Percentiles rank a stretch among this genome's conserved stretches.
These are phyloP conservation scores for Nissolia schottii DNA, from an alignment of 306 rosid genomes.

Conservation along the genomic window DNA sequence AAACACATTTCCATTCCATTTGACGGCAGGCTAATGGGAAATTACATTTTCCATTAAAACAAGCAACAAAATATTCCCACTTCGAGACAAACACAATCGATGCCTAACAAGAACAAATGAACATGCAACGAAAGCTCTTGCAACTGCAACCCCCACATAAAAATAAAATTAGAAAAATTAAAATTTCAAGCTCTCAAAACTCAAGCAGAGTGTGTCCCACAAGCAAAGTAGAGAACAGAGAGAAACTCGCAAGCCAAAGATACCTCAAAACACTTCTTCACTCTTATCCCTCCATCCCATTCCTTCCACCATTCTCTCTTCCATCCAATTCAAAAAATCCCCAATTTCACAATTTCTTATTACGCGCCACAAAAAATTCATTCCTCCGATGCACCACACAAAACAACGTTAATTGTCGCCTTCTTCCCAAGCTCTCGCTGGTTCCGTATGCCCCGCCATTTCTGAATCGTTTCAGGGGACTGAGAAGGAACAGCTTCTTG, in stretches of 20 bases:
- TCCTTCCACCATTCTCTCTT: too few species aligned
- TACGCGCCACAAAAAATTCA: not conserved
- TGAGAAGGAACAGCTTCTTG: slow-evolving; percentile 54
- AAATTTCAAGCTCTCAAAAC: not conserved
- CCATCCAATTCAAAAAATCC: not conserved
- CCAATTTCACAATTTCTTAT: not conserved
- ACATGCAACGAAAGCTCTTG: too few species aligned
- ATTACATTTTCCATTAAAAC: not conserved
- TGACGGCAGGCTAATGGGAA: too few species aligned
- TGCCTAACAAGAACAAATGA: too few species aligned
- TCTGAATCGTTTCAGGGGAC: slow-evolving; percentile 41
- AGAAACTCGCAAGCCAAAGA: not conserved
- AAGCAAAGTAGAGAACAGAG: not conserved
- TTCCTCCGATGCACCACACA: not conserved
- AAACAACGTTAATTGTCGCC: not conserved
- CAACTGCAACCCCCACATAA: not conserved
- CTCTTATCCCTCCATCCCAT: not conserved
- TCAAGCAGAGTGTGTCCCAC: not conserved
- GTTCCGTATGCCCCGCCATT: slow-evolving; percentile 18
- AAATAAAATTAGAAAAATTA: too few species aligned
- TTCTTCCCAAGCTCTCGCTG: not conserved
- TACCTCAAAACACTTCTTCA: not conserved
- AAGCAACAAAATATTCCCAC: slow-evolving; percentile 13
- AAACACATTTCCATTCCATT: too few species aligned
- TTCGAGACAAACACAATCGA: not conserved